A percentile compares a stretch with the other conserved stretches of the same genome.
phyloP scores from a whole-genome alignment of 352 stramenopile genomes.

The Phytophthora pseudosyringae region DNA sequence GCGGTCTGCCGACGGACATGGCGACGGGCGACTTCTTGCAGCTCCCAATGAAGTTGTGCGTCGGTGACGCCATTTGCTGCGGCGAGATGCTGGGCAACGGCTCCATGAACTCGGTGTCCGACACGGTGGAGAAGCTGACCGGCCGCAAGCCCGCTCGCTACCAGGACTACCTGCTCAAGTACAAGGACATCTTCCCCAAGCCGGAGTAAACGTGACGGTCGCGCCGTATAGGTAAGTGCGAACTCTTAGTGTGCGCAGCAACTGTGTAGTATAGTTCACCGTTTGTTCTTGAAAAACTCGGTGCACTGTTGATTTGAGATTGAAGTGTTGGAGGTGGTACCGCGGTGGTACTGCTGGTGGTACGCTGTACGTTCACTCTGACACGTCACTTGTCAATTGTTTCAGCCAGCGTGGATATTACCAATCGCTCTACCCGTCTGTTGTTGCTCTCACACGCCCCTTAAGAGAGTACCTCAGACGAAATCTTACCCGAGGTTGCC shows the following conservation, averaged over 20 bases:
- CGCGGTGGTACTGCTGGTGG: too few relatives aligned
- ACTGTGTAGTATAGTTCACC: neutral
- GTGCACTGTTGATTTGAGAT: too few relatives aligned
- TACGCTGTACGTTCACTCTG: too few relatives aligned
- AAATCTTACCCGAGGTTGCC: too few relatives aligned
- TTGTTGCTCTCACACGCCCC: too few relatives aligned
- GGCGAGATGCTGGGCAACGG: slow-evolving; percentile 38
- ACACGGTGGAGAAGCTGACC: slow-evolving; percentile 42
- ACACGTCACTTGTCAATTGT: too few relatives aligned
- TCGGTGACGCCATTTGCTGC: slow-evolving; percentile 37
- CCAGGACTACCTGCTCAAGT: slow-evolving; percentile 34
- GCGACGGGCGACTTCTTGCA: slow-evolving; percentile 34
- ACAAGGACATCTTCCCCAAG: slow-evolving; percentile 36
- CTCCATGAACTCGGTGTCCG: slow-evolving; percentile 24
- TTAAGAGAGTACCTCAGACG: too few relatives aligned
- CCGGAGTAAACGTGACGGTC: slow-evolving; percentile 13
- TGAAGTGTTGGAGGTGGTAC: too few relatives aligned
- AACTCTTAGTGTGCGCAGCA: too few relatives aligned
- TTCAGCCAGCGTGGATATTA: too few relatives aligned
- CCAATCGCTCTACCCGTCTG: too few relatives aligned
- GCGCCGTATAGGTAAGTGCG: neutral
- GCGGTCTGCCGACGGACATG: slow-evolving; percentile 30
- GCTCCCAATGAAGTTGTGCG: slow-evolving; percentile 38
- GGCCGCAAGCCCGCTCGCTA: slow-evolving; percentile 27
- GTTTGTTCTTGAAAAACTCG: slow-evolving; percentile 1